Evolutionary conservation across 2,329 filamentous ascomycete genomes (phyloP).

Genomic region (Sporothrix luriei): DNA sequence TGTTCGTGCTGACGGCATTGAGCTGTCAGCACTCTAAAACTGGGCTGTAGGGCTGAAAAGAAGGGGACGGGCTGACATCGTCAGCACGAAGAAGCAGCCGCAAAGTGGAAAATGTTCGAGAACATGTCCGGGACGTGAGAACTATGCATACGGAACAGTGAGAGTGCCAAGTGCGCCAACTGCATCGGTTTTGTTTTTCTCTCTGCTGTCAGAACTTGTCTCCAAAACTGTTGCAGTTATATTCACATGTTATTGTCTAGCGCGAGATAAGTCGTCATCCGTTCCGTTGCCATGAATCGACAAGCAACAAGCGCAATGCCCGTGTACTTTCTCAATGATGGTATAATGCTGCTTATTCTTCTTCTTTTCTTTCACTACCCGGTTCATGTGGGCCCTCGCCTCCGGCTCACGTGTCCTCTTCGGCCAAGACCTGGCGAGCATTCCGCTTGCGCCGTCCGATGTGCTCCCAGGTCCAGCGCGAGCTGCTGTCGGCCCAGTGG

Average conservation of each 20-base stretch:
- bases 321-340: too few species aligned
- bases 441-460: conserved; percentile 2
- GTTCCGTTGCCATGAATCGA: too few species aligned
- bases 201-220: conserved; percentile 7
- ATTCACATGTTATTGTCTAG: too few species aligned
- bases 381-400: too few species aligned
- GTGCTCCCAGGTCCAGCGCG: conserved; percentile 18
- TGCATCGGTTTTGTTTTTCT: too few species aligned
- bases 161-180: too few species aligned
- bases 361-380: too few species aligned
- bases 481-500: conserved; percentile 33
- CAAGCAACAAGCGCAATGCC: too few species aligned
- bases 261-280: too few species aligned
- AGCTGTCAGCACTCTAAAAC: conserved; percentile 23
- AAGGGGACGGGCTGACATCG: conserved; percentile 17
- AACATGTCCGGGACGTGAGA: background rate
- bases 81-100: background rate
- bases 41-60: conserved; percentile 25
- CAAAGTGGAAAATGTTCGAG: background rate
- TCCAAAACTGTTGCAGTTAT: background rate
- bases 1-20: conserved; percentile 5
- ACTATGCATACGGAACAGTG: too few species aligned
- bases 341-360: too few species aligned
- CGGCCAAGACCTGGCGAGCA: background rate
- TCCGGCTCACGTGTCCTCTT: conserved; percentile 2